Base-by-base conservation (phyloP, 169 alveolate genomes). In the Plasmodium gaboni region DNA sequence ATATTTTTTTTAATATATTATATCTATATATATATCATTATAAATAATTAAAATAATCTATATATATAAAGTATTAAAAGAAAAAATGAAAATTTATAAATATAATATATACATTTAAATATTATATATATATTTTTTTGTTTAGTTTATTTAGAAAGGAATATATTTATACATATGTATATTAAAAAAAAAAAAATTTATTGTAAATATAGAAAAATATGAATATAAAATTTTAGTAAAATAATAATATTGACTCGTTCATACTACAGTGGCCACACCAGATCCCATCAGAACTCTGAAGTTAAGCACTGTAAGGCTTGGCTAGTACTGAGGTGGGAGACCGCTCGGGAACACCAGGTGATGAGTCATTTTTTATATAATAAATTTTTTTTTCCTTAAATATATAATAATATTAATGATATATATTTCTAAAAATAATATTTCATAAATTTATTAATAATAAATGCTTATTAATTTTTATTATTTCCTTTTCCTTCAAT, bases 271-370 rank as follows among this genome's bases (percentile, higher is more conserved):
- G 92, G 95, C 93, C 74, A 65, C 88, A 74, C 57, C 73, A 65
- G 88, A 74, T 74, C 88, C 88, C 88, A 74, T 51, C 88, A 50
- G 73, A 74, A 48, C 88, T 61, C 68, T 74, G 68, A 59, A 74
- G 57, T 63, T 61, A 74, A 65, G 88, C 96, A 96, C 96, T 94
- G 89, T 95, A 91, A 95, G 97, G 97, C 96, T 87, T 46, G 96
- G 95, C 92, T 89, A 95, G 97, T 95, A 95, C 96, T 95, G 95
- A 93, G 96, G 97, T 95, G 97, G 97, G 97, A 94, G 97, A 95
- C 97, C 97, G 96, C 96, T 93, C 94, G 97, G 96, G 97, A 95
- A 94, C 91, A 68, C 85, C 59, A 68, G 48, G 91, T 83, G 91
- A 83, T 69, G 91, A 83, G 91, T 83, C 86, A 83, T 22, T 68